Evolutionary conservation across 805 yeast genomes (phyloP).

Genomic region (Ogataea zsoltii): DNA sequence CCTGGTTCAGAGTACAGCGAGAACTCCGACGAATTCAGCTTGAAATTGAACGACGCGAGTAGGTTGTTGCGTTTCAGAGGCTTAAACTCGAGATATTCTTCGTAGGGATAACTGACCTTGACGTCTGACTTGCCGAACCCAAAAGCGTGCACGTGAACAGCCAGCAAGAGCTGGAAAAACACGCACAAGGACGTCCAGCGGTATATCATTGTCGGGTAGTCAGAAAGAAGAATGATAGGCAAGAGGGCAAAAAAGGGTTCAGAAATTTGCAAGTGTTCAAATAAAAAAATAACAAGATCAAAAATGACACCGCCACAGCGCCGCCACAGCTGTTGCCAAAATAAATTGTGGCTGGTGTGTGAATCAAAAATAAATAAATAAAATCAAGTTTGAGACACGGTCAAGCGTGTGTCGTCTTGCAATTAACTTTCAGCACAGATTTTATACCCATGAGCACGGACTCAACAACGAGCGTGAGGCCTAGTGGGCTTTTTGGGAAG

Average conservation of each 20-base stretch:
- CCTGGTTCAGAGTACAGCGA: constrained; percentile 23
- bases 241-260: neutral
- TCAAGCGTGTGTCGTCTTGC: neutral
- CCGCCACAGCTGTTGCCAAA: too few relatives aligned
- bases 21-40: constrained; percentile 51
- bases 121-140: neutral
- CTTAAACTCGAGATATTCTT: constrained; percentile 59
- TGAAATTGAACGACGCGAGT: constrained; percentile 70
- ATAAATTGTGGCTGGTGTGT: neutral
- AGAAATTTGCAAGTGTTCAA: neutral
- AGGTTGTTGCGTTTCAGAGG: constrained; percentile 77
- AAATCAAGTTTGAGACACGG: neutral
- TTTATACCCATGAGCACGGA: constrained; percentile 8
- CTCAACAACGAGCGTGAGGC: constrained; percentile 10
- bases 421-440: too few relatives aligned
- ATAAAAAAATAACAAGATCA: too few relatives aligned
- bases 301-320: too few relatives aligned
- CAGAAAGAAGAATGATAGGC: neutral
- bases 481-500: constrained; percentile 21
- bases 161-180: constrained; percentile 3
- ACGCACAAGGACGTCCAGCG: constrained; percentile 1
- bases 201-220: neutral
- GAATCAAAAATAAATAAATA: neutral
- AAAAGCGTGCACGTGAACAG: neutral
- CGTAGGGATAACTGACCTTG: constrained; percentile 44